phyloP scores from a whole-genome alignment of 148 eudicot genomes.

The Rhododendron simsii region DNA sequence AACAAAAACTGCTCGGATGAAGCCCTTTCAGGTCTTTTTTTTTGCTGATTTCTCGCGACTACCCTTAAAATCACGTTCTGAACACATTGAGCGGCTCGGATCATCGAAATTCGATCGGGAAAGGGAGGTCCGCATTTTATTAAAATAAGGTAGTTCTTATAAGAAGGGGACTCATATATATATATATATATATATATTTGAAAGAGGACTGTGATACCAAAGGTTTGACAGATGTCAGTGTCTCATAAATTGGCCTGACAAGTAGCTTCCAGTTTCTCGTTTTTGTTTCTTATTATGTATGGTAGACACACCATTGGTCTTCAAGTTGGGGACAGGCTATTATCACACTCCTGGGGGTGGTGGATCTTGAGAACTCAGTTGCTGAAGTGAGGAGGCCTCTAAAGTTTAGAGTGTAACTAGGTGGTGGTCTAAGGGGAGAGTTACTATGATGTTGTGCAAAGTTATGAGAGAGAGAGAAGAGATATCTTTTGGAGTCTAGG shows the following conservation, averaged over 20 bases:
- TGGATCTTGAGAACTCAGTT: neutral
- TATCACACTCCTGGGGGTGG: neutral
- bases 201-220: neutral
- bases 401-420: neutral
- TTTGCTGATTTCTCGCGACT: no score
- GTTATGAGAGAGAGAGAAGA: neutral
- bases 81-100: no score
- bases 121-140: no score
- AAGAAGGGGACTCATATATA: no score
- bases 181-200: no score
- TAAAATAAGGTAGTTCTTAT: no score
- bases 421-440: neutral
- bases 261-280: neutral
- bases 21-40: no score
- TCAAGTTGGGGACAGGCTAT: neutral
- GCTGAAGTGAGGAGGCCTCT: neutral
- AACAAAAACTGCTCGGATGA: no score
- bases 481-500: neutral
- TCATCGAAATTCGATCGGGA: no score
- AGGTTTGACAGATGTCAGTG: neutral
- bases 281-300: neutral
- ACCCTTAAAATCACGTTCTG: no score
- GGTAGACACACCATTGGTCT: neutral
- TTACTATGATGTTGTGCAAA: neutral
- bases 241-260: neutral